These are phyloP conservation scores for Trichomonas gallinae DNA, from an alignment of 208 protist genomes.

Conservation along the genomic window DNA sequence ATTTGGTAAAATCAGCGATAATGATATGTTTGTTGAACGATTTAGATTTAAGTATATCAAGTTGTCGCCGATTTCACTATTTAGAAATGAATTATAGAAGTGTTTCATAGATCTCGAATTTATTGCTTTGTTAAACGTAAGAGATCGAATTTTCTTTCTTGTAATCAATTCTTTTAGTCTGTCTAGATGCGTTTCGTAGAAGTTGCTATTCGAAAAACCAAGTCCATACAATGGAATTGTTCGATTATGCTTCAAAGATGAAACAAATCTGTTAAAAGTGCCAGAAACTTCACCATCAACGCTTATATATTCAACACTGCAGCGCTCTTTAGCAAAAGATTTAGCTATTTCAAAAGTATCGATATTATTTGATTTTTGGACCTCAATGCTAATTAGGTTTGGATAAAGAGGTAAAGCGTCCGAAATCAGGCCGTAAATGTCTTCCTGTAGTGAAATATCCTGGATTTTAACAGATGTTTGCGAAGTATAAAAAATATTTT, in stretches of 20 bases:
- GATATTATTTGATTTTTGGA: neutral
- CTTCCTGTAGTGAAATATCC: neutral
- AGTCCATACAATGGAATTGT: neutral
- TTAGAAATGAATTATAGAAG: neutral
- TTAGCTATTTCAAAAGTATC: neutral
- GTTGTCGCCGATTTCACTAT: neutral
- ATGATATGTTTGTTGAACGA: neutral
- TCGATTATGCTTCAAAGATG: neutral
- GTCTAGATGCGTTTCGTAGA: neutral
- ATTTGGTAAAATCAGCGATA: neutral
- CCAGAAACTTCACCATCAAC: neutral
- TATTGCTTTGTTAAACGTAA: neutral
- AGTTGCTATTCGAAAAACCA: neutral
- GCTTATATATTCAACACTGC: neutral
- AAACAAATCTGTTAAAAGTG: neutral
- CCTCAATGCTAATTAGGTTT: neutral
- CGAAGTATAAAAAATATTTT: neutral
- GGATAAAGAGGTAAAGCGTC: neutral
- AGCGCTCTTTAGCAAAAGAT: neutral
- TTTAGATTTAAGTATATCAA: neutral
- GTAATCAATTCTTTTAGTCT: neutral
- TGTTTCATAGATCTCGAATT: neutral
- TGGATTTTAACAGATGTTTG: neutral
- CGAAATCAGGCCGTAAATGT: neutral
- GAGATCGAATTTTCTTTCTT: neutral